Evolutionary conservation across 225 moss, liverwort and hornwort species (phyloP).

Genomic region (Physcomitrium patens): DNA sequence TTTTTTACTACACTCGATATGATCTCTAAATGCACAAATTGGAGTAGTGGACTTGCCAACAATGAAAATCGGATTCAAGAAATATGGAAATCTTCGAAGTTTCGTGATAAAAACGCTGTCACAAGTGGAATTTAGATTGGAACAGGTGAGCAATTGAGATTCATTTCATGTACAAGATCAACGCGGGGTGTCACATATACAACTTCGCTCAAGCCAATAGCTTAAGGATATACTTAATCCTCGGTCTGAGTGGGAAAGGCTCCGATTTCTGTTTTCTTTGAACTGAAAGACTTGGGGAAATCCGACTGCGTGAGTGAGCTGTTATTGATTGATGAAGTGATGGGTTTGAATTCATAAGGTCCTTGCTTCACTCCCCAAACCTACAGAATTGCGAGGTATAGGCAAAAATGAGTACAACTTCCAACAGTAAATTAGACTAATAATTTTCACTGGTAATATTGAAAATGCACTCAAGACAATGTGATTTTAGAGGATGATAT

Average conservation of each 20-base stretch:
- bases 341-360: constrained; percentile 82
- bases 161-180: constrained; percentile 18
- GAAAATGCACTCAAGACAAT: not conserved
- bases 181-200: constrained; percentile 23
- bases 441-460: not conserved
- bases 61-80: no score
- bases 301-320: constrained; percentile 43
- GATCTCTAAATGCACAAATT: no score
- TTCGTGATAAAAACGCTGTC: not conserved
- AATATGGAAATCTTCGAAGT: no score
- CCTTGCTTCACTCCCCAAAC: constrained; percentile 90
- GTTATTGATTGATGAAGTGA: constrained; percentile 46
- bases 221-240: constrained; percentile 1
- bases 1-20: no score
- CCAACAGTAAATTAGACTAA: not conserved
- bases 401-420: not conserved
- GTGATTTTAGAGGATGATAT: not conserved
- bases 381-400: constrained; percentile 32
- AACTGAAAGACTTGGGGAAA: constrained; percentile 40
- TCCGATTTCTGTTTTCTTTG: constrained; percentile 48
- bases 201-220: constrained; percentile 21
- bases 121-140: constrained; percentile 1
- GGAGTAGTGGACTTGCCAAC: no score
- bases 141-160: constrained; percentile 3
- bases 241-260: constrained; percentile 38